phyloP scores from a whole-genome alignment of 371 early-diverging fungal species.

The Mucor lusitanicus region DNA sequence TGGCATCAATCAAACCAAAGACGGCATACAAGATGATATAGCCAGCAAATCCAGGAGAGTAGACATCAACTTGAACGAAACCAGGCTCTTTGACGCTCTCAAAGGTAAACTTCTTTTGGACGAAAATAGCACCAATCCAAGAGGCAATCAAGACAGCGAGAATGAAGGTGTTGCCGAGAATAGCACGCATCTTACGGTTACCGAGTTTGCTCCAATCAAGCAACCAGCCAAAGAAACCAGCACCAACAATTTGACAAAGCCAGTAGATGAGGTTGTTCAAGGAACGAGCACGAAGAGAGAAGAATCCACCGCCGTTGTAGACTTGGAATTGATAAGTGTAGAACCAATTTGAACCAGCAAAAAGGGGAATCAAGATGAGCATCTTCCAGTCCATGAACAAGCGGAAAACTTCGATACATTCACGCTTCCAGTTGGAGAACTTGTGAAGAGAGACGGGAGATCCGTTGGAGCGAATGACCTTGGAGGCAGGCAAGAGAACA shows the following conservation, averaged over 20 bases:
- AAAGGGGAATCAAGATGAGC: slow-evolving; percentile 66
- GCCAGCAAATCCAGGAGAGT: slow-evolving; percentile 44
- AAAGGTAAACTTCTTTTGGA: slow-evolving; percentile 54
- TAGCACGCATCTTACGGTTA: slow-evolving; percentile 54
- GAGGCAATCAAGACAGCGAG: slow-evolving; percentile 46
- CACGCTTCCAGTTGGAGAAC: slow-evolving; percentile 57
- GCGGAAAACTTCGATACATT: slow-evolving; percentile 53
- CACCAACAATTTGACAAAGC: slow-evolving; percentile 71
- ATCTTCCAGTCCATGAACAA: slow-evolving; percentile 70
- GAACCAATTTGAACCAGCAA: slow-evolving; percentile 76
- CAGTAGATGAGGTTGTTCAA: slow-evolving; percentile 76
- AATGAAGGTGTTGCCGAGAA: slow-evolving; percentile 54
- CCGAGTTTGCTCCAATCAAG: slow-evolving; percentile 53
- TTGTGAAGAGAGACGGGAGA: slow-evolving; percentile 58
- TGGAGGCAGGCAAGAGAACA: slow-evolving; percentile 59
- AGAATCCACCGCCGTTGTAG: slow-evolving; percentile 50
- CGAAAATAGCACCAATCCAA: slow-evolving; percentile 61
- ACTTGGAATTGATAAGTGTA: slow-evolving; percentile 69
- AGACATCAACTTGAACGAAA: slow-evolving; percentile 27
- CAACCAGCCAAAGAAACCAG: slow-evolving; percentile 56
- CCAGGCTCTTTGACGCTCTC: slow-evolving; percentile 19
- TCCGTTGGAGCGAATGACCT: slow-evolving; percentile 69
- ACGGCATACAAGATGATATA: slow-evolving; percentile 60
- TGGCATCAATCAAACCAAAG: slow-evolving; percentile 71
- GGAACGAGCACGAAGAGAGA: slow-evolving; percentile 60